Base-by-base conservation (phyloP, 176 grass and related monocot genomes). In the Oryza meyeriana region DNA sequence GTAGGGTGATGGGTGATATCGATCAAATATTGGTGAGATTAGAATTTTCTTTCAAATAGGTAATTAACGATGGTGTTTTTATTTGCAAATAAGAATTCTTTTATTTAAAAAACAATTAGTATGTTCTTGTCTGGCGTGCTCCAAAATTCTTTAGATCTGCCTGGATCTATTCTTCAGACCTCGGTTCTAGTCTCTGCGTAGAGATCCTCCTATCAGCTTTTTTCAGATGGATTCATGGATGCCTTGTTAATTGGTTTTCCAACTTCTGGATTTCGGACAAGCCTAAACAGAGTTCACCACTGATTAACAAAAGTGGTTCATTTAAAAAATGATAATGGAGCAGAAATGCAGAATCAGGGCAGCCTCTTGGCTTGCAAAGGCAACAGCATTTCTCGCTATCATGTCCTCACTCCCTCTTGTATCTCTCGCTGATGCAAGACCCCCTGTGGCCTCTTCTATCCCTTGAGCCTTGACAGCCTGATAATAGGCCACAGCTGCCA, bases 11-110 rank as follows among this genome's bases (percentile, higher is more conserved):
- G 38, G 22, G 29, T 48, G 41, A 63, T 50, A 50, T 10, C 27
- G 14, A 28, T 32, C 42, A 48, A 48, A 48, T 48, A 83, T 7
- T 30, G 40, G 12, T 50, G 10, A 50, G 39, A 48, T 61, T 38
- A 33, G 13, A 45, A 36, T 20, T 10, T 64, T 63, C 38, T 74
- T 44, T 65, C 20, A 74, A 65, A 45, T 55, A 55, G n/a, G 6
- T 55, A 55, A 55, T 55, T 52, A 83, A 52, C 1, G 39, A 20
- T 22, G n/a, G 28, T 5, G 71, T n/a, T 79, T 66, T 79, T 50
- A 47, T 79, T 85, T 64, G 18, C 24, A 83, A 48, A 34, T 61
- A 29, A 58, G 35, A 17, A 63, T 82, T 31, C 3, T 48, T 48
- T 55, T 55, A 18, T 22, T 55, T 18, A 17, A 41, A 70, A 20